phyloP scores from a whole-genome alignment of 345 rosid genomes.

The Capsella bursapastoris region DNA sequence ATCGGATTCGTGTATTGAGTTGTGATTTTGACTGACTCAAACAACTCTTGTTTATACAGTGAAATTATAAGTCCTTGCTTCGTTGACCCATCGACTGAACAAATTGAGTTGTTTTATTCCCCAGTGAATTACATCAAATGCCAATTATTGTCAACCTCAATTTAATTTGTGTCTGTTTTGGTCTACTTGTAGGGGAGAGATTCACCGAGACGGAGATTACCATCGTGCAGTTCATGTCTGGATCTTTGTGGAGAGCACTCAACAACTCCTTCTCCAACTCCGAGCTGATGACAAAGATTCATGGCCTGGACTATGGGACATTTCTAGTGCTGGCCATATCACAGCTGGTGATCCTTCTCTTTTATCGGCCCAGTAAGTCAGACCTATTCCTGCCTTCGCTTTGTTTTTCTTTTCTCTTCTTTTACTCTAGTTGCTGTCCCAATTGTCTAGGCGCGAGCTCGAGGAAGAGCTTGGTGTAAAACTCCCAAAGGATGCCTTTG shows the following conservation, averaged over 20 bases:
- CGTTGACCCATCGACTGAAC: constrained; percentile 29
- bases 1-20: neutral
- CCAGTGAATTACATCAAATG: neutral
- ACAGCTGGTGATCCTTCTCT: constrained; percentile 88
- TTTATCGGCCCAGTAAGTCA: constrained; percentile 66
- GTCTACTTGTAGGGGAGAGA: constrained; percentile 53
- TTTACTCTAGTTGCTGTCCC: neutral
- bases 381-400: constrained; percentile 7
- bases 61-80: constrained; percentile 24
- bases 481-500: constrained; percentile 94
- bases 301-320: constrained; percentile 89
- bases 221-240: constrained; percentile 89
- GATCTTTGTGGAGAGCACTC: constrained; percentile 84
- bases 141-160: neutral
- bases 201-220: constrained; percentile 92
- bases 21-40: constrained; percentile 13
- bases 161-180: constrained; percentile 18
- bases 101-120: neutral
- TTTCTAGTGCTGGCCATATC: constrained; percentile 96
- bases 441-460: constrained; percentile 75
- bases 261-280: constrained; percentile 75
- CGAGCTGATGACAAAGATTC: constrained; percentile 88
- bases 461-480: constrained; percentile 82
- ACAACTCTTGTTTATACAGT: constrained; percentile 2
- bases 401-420: constrained; percentile 3